Evolutionary conservation across 805 yeast species (phyloP), one percentile per base, ranked within the genome.

Genomic region (Hanseniaspora pseudoguilliermondii): DNA sequence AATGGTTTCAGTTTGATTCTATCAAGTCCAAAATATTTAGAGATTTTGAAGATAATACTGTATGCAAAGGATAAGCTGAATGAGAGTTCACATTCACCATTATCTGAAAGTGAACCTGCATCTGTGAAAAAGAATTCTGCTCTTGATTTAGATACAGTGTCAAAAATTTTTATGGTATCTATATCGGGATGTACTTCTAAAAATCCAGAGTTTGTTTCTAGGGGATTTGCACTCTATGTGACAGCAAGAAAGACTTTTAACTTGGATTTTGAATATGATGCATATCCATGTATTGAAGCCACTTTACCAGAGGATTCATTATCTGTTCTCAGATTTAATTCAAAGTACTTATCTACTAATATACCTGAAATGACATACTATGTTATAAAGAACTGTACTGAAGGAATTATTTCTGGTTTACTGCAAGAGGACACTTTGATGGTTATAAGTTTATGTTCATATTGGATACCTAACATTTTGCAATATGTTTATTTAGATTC

Each of bases 391-490:
- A 62, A 66, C 48, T 47, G 63, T 16, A 53, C 67, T 25, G 64
- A 63, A 15, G 68, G 65, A 0, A 50, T 69, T 16, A 60, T 60
- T 25, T 59, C 59, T 15, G 57, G 63, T 8, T 57, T 66, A 13
- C 63, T 63, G 3, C 59, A 57, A 7, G 60, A 59, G 20, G 57
- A 59, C 35, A 58, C 63, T 23, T 67, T 68, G 3, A 63, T 62
- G 20, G 60, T 63, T 4, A 55, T 68, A 2, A 56, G 61, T 38
- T 58, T 64, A 38, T 47, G 82, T 11, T 72, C 84, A 0, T 90
- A 93, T 2, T 88, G 95, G 95, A 73, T 84, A 16, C 76, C 76
- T 25, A 84, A 86, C 61, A 72, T 86, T 25, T 79, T 80, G 64
- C 72, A 73, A 15, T 67, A 79, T 60, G 81, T 86, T 8, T 83